Evolutionary conservation across 768 basidiomycete genomes (phyloP), one percentile per base, ranked within the genome.

Genomic region (Crassisporium funariophilum): DNA sequence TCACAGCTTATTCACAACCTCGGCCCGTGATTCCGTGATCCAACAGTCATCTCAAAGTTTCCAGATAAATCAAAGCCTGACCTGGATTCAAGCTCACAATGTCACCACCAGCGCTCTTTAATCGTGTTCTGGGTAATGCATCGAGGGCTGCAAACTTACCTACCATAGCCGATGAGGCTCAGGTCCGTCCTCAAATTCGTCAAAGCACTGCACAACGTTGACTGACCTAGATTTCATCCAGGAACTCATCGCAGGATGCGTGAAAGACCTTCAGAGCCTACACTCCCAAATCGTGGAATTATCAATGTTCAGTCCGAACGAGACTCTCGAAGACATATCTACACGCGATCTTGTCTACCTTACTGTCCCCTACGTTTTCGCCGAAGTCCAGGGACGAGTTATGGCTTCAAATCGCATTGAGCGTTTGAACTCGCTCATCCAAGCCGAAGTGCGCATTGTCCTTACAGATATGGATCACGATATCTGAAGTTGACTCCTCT

Each of bases 231-330:
- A 15, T 35, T 24, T 44, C 27, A n/a, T n/a, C 39, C 49, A 93
- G 90, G 75, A 81, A 52, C 65, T 88, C 44, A 63, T 91, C 20
- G 70, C 73, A 33, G 71, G 75, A 37, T 72, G 81, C 34, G 61
- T 86, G 41, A 61, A 65, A 5, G 81, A 90, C 68, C 69, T 93
- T 22, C 68, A 69, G 19, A 67, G 70, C 34, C 65, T 88, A 29
- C 68, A 72, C 36, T 67, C 74, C 23, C 77, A 82, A 19, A 73
- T 92, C 45, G 54, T 74, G 19, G 75, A 73, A 29, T 71, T 94
- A 35, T 78, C 81, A 0, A 67, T 95, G 25, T 92, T 95, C 69
- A 93, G 91, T 47, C 73, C 84, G 3, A 95, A 95, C 58, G 92
- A 95, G 59, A 74, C 74, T 0, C 69, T 93, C 13, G 87, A 91